Evolutionary conservation across 108 stramenopile genomes (phyloP).

Genomic region (Pseudonitzschia pungens): DNA sequence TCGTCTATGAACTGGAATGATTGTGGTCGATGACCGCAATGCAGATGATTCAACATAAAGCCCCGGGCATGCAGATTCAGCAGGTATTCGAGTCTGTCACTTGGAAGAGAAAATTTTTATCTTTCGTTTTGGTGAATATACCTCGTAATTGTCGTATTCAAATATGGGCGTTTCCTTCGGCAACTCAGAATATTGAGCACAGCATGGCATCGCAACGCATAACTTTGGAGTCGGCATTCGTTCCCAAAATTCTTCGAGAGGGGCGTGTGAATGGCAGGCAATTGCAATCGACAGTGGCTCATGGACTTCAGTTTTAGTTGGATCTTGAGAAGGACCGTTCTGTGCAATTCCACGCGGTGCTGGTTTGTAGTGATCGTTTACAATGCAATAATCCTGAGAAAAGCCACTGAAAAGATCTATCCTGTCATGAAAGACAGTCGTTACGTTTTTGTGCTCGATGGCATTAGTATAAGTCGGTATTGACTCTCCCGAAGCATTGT

Average conservation of each 20-base stretch:
- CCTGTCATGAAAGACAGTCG: conserved; percentile 6
- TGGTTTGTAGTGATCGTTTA: neutral
- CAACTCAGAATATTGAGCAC: conserved; percentile 22
- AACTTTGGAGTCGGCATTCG: conserved; percentile 13
- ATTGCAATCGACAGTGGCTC: conserved; percentile 3
- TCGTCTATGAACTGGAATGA: too few species aligned
- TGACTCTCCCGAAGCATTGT: neutral
- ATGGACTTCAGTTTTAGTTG: neutral
- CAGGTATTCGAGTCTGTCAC: too few species aligned
- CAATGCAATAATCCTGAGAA: conserved; percentile 14
- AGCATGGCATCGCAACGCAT: conserved; percentile 21
- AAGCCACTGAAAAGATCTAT: conserved; percentile 13
- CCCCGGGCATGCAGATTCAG: too few species aligned
- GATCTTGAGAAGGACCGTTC: neutral
- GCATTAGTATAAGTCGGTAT: neutral
- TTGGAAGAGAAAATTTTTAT: conserved; percentile 13
- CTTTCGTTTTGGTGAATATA: conserved; percentile 22
- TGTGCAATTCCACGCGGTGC: neutral
- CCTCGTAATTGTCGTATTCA: conserved; percentile 23
- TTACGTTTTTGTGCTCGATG: neutral
- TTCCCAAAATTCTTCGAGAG: conserved; percentile 29
- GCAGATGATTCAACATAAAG: too few species aligned
- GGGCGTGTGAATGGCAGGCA: conserved; percentile 30
- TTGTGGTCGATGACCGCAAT: too few species aligned
- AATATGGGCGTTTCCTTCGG: conserved; percentile 14